Percentiles rank a stretch among this genome's conserved stretches.
These are phyloP conservation scores for Candida quercuum DNA, from an alignment of 805 yeast species.

Conservation along the genomic window DNA sequence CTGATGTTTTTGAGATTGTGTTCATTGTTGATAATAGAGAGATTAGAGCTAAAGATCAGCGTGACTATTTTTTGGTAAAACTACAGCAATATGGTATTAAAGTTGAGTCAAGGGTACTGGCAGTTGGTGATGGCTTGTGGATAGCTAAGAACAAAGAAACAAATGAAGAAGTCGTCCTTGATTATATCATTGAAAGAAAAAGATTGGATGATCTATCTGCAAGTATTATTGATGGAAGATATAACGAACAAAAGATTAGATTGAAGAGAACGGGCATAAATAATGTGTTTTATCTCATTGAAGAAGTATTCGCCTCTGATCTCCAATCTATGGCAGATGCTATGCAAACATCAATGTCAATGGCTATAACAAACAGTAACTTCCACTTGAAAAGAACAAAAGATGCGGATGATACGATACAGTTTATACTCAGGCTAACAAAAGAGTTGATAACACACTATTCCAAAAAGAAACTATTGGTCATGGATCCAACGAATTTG, in stretches of 20 bases:
- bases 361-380: constrained; percentile 57
- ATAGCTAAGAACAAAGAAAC: constrained; percentile 62
- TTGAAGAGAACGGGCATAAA: constrained; percentile 62
- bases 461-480: constrained; percentile 35
- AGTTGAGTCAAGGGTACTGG: constrained; percentile 49
- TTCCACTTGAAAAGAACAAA: constrained; percentile 67
- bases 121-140: constrained; percentile 91
- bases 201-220: constrained; percentile 78
- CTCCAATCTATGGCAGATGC: constrained; percentile 50
- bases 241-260: constrained; percentile 79
- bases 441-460: constrained; percentile 36
- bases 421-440: constrained; percentile 48
- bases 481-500: constrained; percentile 45
- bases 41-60: constrained; percentile 57
- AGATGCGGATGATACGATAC: constrained; percentile 70
- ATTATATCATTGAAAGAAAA: constrained; percentile 87
- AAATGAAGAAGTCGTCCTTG: constrained; percentile 60
- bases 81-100: constrained; percentile 43
- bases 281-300: constrained; percentile 72
- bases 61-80: constrained; percentile 62
- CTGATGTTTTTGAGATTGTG: constrained; percentile 51
- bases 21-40: constrained; percentile 81
- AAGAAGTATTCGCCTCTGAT: constrained; percentile 55
- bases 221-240: constrained; percentile 86
- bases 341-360: constrained; percentile 70